These are phyloP conservation scores for Erythrophleum fordii DNA, from an alignment of 306 rosid species.

Conservation along the genomic window DNA sequence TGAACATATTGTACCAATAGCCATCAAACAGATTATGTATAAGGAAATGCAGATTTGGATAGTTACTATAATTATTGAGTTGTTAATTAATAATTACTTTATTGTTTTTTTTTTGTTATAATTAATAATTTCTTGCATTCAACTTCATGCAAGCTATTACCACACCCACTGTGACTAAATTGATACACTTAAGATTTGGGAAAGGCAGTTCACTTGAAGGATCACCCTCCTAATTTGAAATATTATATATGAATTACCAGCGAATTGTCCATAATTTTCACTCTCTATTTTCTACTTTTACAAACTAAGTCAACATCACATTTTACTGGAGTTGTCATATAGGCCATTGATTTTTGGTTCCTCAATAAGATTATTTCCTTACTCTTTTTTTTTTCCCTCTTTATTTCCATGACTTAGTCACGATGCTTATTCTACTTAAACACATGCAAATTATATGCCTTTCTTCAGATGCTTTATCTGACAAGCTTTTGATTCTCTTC, in stretches of 20 bases:
- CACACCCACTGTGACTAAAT: not conserved
- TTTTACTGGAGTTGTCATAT: not conserved
- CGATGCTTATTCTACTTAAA: not conserved
- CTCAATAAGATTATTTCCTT: not conserved
- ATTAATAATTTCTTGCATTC: not conserved
- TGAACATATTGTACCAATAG: not conserved
- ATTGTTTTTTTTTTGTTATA: not conserved
- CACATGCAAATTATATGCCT: not conserved
- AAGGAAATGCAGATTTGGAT: not conserved
- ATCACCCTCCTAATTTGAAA: not conserved
- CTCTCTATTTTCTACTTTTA: not conserved
- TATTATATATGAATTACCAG: not conserved
- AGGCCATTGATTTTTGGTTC: not conserved
- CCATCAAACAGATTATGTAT: not conserved
- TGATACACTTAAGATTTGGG: not conserved
- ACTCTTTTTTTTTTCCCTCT: not conserved
- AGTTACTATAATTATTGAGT: not conserved
- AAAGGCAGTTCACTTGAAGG: not conserved
- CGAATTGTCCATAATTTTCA: not conserved
- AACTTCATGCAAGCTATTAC: not conserved
- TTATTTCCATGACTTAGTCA: not conserved
- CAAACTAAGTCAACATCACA: not conserved
- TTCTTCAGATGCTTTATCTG: conserved; percentile 9
- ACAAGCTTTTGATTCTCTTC: conserved; percentile 16
- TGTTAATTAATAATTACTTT: not conserved